These are phyloP conservation scores for Sonneratia alba DNA, from an alignment of 345 rosid species.

Conservation along the genomic window DNA sequence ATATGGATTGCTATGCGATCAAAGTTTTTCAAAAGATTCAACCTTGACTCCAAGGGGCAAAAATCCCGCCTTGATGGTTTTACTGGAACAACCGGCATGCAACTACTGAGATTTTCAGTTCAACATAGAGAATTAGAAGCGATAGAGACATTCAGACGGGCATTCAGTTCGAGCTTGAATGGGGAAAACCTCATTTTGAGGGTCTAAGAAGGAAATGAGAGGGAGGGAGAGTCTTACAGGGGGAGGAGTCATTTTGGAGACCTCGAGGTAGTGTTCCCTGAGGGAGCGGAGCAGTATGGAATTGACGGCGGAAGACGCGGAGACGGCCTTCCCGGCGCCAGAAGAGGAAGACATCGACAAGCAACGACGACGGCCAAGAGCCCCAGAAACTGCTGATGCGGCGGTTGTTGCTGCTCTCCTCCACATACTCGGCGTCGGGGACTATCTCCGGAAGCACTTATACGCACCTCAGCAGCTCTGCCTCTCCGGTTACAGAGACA, in stretches of 20 bases:
- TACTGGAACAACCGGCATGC: neutral
- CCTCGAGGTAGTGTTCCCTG: slow-evolving; percentile 83
- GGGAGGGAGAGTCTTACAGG: slow-evolving; percentile 37
- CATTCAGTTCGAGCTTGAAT: neutral
- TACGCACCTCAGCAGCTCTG: neutral
- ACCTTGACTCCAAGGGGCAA: no score
- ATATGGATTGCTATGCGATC: neutral
- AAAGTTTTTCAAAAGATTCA: neutral
- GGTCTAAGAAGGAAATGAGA: slow-evolving; percentile 4
- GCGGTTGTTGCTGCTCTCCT: slow-evolving; percentile 27
- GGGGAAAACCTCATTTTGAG: neutral
- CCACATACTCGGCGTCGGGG: slow-evolving; percentile 18
- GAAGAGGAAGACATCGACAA: slow-evolving; percentile 18
- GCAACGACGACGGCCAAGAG: slow-evolving; percentile 28
- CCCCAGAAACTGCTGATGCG: neutral
- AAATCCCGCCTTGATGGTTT: neutral
- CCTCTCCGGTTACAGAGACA: neutral
- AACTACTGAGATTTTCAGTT: neutral
- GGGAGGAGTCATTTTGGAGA: slow-evolving; percentile 85
- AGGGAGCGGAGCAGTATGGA: slow-evolving; percentile 80
- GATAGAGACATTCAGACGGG: neutral
- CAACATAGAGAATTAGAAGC: neutral
- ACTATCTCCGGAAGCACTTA: neutral
- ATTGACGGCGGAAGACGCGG: slow-evolving; percentile 46
- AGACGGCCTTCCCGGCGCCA: slow-evolving; percentile 12